Evolutionary conservation across 1,139 yeast species (phyloP).

Genomic region (Geotrichum siamense): DNA sequence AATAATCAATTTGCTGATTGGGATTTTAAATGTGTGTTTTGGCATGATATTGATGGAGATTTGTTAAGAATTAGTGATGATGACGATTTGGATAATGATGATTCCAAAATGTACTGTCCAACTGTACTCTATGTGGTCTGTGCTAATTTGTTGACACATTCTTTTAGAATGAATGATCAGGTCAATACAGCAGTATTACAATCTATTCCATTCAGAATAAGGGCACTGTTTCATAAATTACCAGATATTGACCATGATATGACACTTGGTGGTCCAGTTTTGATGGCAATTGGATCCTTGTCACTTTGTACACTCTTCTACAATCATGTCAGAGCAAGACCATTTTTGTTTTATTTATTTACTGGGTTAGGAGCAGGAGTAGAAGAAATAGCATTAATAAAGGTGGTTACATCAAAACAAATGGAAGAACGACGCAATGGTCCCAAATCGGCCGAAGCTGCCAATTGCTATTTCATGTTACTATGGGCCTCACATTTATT

Average conservation of each 20-base stretch:
- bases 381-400: neutral
- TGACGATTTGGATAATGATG: neutral
- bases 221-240: neutral
- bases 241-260: neutral
- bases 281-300: constrained; percentile 8
- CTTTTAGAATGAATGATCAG: constrained; percentile 2
- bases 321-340: neutral
- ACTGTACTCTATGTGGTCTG: constrained; percentile 5
- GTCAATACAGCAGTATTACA: neutral
- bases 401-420: neutral
- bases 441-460: neutral
- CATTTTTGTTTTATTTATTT: neutral
- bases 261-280: neutral
- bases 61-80: constrained; percentile 10
- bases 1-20: constrained; percentile 20
- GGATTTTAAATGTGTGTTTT: constrained; percentile 19
- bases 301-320: constrained; percentile 3
- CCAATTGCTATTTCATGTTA: constrained; percentile 4
- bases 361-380: neutral
- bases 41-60: constrained; percentile 22
- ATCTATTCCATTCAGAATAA: neutral
- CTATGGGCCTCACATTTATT: constrained; percentile 9
- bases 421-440: neutral
- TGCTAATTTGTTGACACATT: constrained; percentile 4
- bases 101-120: constrained; percentile 4